Evolutionary conservation across 2,329 filamentous ascomycete species (phyloP).

Genomic region (Xylariomycetidae sp.): DNA sequence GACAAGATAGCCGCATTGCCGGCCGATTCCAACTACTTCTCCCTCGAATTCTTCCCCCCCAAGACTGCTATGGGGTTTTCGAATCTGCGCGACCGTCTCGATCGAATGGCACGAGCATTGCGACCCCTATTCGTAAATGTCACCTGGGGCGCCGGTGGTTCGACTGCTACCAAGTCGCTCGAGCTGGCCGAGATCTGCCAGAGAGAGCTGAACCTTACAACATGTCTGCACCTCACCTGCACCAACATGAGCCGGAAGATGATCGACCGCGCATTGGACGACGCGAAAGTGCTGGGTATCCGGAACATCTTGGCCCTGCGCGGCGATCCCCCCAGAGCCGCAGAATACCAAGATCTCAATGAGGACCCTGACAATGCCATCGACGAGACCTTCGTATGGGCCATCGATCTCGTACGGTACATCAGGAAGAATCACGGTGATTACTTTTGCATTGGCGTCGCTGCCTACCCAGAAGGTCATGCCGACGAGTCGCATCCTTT

Average conservation of each 20-base stretch:
- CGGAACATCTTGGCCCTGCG: constrained; percentile 89
- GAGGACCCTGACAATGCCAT: constrained; percentile 53
- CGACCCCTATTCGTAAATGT: constrained; percentile 94
- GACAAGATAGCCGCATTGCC: constrained; percentile 92
- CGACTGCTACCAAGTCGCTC: constrained; percentile 83
- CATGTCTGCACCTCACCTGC: constrained; percentile 92
- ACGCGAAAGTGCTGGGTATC: constrained; percentile 85
- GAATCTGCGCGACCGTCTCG: constrained; percentile 87
- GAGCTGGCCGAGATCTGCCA: constrained; percentile 95
- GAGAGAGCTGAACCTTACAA: constrained; percentile 84
- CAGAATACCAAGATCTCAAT: constrained; percentile 73
- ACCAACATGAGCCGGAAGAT: constrained; percentile 91
- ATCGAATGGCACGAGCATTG: constrained; percentile 89
- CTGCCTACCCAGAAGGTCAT: constrained; percentile 92
- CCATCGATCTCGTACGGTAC: constrained; percentile 82
- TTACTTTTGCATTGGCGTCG: constrained; percentile 94
- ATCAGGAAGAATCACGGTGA: constrained; percentile 82
- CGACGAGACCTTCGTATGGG: constrained; percentile 81
- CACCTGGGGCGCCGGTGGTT: constrained; percentile 95
- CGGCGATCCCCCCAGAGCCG: constrained; percentile 83
- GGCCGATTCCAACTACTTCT: constrained; percentile 80
- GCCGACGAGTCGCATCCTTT: constrained; percentile 81
- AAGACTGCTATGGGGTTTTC: constrained; percentile 95
- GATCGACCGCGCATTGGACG: constrained; percentile 84
- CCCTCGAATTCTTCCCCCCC: constrained; percentile 97